phyloP scores from a whole-genome alignment of 176 grass and related monocot genomes.

The Eremochloa ophiuroides region DNA sequence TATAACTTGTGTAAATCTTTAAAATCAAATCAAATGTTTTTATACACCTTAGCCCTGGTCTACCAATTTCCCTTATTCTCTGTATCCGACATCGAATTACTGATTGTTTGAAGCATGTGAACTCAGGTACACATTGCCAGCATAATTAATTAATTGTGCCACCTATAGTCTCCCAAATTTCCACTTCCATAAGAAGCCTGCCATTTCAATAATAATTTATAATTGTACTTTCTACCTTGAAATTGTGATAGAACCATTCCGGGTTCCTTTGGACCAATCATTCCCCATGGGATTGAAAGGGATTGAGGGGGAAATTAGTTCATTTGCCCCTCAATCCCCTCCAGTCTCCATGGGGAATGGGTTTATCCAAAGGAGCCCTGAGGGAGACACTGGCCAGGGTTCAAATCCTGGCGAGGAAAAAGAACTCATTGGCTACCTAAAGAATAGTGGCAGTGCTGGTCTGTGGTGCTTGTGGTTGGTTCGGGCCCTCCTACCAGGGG shows the following conservation, averaged over 20 bases:
- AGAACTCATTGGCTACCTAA: not conserved
- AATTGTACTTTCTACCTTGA: not conserved
- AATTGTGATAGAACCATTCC: not conserved
- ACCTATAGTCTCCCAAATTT: not conserved
- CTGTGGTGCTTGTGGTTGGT: not conserved
- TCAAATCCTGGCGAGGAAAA: not conserved
- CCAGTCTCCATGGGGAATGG: not conserved
- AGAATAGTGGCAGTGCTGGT: not conserved
- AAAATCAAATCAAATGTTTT: not conserved
- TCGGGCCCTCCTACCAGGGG: not conserved
- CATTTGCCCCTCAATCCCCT: not conserved
- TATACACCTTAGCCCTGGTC: not conserved
- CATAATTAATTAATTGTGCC: not conserved
- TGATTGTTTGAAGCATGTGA: not conserved
- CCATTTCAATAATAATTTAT: not conserved
- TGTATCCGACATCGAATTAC: not conserved
- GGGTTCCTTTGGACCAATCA: not conserved
- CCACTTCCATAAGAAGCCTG: not conserved
- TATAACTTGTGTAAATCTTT: not conserved
- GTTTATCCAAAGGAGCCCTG: not conserved
- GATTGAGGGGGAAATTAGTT: not conserved
- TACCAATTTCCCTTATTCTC: not conserved
- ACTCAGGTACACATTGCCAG: not conserved
- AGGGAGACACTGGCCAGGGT: not conserved
- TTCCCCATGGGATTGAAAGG: not conserved